phyloP scores from a whole-genome alignment of 2,329 filamentous ascomycete genomes.

The Coniosporium tulheliwenetii region DNA sequence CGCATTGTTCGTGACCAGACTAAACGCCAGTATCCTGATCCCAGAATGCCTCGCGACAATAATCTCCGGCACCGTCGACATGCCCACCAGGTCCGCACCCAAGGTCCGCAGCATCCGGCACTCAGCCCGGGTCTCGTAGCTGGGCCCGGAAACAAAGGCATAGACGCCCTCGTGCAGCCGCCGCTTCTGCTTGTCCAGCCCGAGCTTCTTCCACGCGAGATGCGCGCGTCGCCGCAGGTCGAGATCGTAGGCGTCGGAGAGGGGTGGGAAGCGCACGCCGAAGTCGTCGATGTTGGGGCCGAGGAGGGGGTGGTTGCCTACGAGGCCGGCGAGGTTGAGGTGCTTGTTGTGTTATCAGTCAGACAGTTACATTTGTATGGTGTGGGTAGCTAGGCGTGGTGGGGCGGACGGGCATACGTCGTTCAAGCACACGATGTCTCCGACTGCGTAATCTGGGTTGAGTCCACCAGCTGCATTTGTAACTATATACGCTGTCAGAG shows the following conservation, averaged over 20 bases:
- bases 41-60: constrained; percentile 48
- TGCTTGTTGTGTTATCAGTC: constrained; percentile 27
- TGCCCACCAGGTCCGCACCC: constrained; percentile 54
- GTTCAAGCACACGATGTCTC: constrained; percentile 49
- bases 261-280: constrained; percentile 44
- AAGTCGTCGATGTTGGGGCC: constrained; percentile 48
- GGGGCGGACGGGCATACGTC: constrained; percentile 35
- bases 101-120: constrained; percentile 44
- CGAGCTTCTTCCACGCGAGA: constrained; percentile 37
- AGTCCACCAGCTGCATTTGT: constrained; percentile 53
- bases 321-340: constrained; percentile 46
- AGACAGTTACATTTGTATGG: too few species aligned
- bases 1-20: constrained; percentile 49
- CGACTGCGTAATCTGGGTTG: constrained; percentile 47
- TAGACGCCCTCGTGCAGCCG: constrained; percentile 49
- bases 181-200: constrained; percentile 28
- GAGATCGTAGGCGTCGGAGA: constrained; percentile 52
- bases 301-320: constrained; percentile 44
- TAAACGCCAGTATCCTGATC: constrained; percentile 48
- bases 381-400: background rate
- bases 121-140: constrained; percentile 50
- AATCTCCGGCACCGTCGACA: constrained; percentile 56
- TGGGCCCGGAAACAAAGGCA: constrained; percentile 47
- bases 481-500: constrained; percentile 21
- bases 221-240: constrained; percentile 42